Base-by-base conservation (phyloP, 1,284 basidiomycete species). In the Apiotrichum domesticum region DNA sequence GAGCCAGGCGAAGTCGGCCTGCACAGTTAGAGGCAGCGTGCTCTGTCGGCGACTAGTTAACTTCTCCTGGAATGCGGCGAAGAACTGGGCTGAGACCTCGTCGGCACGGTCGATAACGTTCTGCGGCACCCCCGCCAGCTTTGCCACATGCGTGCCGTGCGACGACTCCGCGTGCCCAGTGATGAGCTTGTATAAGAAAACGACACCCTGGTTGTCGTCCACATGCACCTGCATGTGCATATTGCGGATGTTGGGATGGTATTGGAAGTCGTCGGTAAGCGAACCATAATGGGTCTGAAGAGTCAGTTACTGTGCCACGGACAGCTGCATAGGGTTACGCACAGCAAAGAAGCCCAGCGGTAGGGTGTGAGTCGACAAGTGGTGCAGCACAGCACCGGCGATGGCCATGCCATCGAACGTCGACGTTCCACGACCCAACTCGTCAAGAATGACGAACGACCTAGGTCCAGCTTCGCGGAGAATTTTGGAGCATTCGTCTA, bases 211-310 rank as follows among this genome's bases (percentile, higher is more conserved):
- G 61, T 88, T 86, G 55, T 96, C 90, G 68, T 96, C 89, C 2
- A 97, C 87, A 53, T 89, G 81, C 0, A 92, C 96, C 46, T 87
- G 82, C 94, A 98, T 96, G 74, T 94, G 86, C 86, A 94, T 94
- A 61, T 86, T 88, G 54, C 88, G 82, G 65, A 97, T 89, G 69
- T 93, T 95, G 0, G 91, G 89, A 69, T 97, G 93, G 67, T 93
- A 92, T 1, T 83, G 81, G 71, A 73, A 77, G 54, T 77, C 76
- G 58, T 77, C 75, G 2, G 77, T 75, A 14, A 78, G 66, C 4
- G 73, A 73, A 46, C 75, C 76, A 58, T 78, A 78, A 58, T 78
- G 77, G 0, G 77, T 78, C 72, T 77, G 54, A 4, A 7, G 34
- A 29, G 29, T 29, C 29, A 29, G 29, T 29, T 29, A 29, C 29